Conservation (phyloP, 108 stramenopile species). For the Epithemia pelagica region DNA sequence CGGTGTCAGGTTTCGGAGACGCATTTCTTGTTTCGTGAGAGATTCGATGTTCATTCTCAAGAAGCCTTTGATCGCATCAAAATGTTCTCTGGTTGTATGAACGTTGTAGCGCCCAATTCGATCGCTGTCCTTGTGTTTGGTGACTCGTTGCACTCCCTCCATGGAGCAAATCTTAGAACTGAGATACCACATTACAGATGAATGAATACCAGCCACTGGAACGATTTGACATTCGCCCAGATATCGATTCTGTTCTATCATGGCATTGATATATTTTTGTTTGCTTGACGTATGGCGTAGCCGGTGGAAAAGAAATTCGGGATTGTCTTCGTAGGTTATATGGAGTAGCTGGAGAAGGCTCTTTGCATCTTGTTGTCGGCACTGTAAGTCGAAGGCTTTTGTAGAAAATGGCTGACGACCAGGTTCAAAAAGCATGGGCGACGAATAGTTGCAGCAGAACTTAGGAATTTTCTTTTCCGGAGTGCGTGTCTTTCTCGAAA, state of each 20-base stretch:
- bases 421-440: too few species aligned
- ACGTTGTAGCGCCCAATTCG: not conserved
- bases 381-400: not conserved
- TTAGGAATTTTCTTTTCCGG: not conserved
- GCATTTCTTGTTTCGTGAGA: too few species aligned
- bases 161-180: not conserved
- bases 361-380: not conserved
- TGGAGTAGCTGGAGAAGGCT: not conserved
- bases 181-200: not conserved
- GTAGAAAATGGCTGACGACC: too few species aligned
- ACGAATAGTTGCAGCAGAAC: not conserved
- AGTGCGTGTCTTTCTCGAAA: not conserved
- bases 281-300: not conserved
- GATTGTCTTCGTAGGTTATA: not conserved
- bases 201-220: not conserved
- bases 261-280: not conserved
- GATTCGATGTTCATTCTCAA: too few species aligned
- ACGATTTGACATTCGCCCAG: not conserved
- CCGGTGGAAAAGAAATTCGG: not conserved
- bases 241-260: not conserved
- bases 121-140: not conserved
- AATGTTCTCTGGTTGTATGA: not conserved
- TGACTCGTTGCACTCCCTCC: not conserved
- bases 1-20: too few species aligned
- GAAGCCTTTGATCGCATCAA: too few species aligned